Conservation (phyloP, 805 yeast genomes). For the Saccharomycodes ludwigii region DNA sequence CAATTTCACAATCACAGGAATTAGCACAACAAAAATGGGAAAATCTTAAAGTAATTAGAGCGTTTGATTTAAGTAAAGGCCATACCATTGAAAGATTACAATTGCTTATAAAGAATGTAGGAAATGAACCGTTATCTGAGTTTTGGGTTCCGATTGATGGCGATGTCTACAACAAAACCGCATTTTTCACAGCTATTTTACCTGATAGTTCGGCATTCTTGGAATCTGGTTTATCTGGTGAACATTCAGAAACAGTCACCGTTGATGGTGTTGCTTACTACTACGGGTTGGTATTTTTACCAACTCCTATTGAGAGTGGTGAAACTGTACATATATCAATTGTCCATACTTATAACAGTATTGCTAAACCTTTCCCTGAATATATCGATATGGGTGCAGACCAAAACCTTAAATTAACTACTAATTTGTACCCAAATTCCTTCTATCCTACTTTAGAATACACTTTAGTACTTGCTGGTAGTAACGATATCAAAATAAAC, state of each 20-base stretch:
- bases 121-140: slow-evolving; percentile 34
- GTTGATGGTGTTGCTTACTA: slow-evolving; percentile 19
- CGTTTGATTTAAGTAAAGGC: slow-evolving; percentile 52
- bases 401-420: slow-evolving; percentile 46
- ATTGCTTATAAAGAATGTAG: slow-evolving; percentile 50
- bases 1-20: too few relatives aligned
- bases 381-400: slow-evolving; percentile 42
- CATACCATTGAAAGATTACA: slow-evolving; percentile 51
- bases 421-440: slow-evolving; percentile 44
- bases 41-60: slow-evolving; percentile 43
- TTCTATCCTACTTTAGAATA: slow-evolving; percentile 50
- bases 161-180: slow-evolving; percentile 28
- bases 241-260: slow-evolving; percentile 11
- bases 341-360: slow-evolving; percentile 35
- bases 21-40: slow-evolving; percentile 29
- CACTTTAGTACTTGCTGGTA: slow-evolving; percentile 28
- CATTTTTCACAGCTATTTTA: slow-evolving; percentile 32
- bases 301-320: slow-evolving; percentile 57
- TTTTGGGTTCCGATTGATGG: slow-evolving; percentile 52
- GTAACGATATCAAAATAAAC: too few relatives aligned
- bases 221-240: slow-evolving; percentile 18
- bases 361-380: slow-evolving; percentile 51
- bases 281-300: slow-evolving; percentile 40
- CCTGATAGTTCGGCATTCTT: slow-evolving; percentile 14
- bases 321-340: slow-evolving; percentile 36